Conservation (phyloP, 2,329 filamentous ascomycete genomes). For the Xylaria sp. region DNA sequence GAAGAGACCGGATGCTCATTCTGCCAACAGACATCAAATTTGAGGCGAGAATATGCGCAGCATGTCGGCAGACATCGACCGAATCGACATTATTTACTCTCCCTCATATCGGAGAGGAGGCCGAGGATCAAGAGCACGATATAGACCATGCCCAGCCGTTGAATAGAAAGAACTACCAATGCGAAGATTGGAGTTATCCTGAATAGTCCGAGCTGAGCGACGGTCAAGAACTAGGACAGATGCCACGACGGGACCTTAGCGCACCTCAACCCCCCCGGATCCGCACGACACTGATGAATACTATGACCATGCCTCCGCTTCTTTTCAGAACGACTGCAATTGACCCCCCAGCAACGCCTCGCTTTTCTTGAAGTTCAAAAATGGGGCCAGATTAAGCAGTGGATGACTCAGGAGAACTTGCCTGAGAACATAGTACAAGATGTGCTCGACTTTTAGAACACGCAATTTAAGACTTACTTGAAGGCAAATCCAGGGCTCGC, state of each 20-base stretch:
- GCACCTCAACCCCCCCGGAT: too few species aligned
- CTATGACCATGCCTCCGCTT: too few species aligned
- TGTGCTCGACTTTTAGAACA: too few species aligned
- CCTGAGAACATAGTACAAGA: too few species aligned
- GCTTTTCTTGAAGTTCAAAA: too few species aligned
- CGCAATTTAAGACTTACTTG: too few species aligned
- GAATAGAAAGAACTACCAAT: background rate
- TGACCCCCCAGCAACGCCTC: too few species aligned
- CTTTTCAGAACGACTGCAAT: too few species aligned
- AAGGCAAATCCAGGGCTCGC: too few species aligned
- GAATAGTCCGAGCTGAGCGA: background rate
- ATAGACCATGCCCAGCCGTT: background rate
- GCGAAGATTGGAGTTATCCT: background rate
- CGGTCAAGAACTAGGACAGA: background rate
- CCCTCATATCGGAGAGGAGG: slow-evolving; percentile 1
- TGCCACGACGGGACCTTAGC: background rate
- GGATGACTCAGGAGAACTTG: too few species aligned
- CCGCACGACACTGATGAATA: too few species aligned
- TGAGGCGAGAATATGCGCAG: slow-evolving; percentile 14
- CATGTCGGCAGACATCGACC: slow-evolving; percentile 24
- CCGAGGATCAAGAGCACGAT: background rate
- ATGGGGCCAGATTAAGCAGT: too few species aligned
- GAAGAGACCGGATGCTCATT: slow-evolving; percentile 11
- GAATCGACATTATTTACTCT: slow-evolving; percentile 28
- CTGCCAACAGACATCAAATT: slow-evolving; percentile 7